phyloP scores from a whole-genome alignment of 2,329 filamentous ascomycete genomes.

The Keithomyces neogunnii region DNA sequence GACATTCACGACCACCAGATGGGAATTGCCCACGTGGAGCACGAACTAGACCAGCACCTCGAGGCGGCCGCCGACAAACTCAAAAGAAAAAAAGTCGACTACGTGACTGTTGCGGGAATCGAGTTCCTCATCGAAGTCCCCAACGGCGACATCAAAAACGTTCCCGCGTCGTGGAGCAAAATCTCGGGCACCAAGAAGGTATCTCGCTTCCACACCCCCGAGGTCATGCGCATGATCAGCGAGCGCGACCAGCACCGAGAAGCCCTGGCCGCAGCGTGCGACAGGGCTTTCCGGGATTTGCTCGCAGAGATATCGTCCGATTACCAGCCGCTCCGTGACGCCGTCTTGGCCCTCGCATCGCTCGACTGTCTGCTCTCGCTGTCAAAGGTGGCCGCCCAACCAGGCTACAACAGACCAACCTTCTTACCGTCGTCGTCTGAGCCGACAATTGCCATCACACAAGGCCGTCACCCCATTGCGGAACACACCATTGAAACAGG shows the following conservation, averaged over 20 bases:
- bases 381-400: conserved; percentile 72
- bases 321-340: conserved; percentile 85
- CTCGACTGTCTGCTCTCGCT: conserved; percentile 88
- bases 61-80: conserved; percentile 62
- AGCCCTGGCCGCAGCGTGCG: conserved; percentile 83
- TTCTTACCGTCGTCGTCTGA: conserved; percentile 53
- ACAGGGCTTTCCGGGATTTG: conserved; percentile 67
- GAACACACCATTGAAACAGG: conserved; percentile 77
- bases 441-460: conserved; percentile 51
- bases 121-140: conserved; percentile 92
- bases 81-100: conserved; percentile 62
- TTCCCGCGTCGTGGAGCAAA: conserved; percentile 91
- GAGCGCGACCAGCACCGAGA: conserved; percentile 95
- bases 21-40: conserved; percentile 84
- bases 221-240: conserved; percentile 72
- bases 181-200: conserved; percentile 90
- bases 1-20: conserved; percentile 83
- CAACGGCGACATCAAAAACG: conserved; percentile 71
- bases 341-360: conserved; percentile 74
- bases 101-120: conserved; percentile 79
- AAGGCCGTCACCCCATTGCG: conserved; percentile 89
- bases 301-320: conserved; percentile 68
- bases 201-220: conserved; percentile 88
- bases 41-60: conserved; percentile 75
- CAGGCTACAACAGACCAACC: conserved; percentile 76